Evolutionary conservation across 441 rosid genomes (phyloP).

Genomic region (Lepidium campestre): DNA sequence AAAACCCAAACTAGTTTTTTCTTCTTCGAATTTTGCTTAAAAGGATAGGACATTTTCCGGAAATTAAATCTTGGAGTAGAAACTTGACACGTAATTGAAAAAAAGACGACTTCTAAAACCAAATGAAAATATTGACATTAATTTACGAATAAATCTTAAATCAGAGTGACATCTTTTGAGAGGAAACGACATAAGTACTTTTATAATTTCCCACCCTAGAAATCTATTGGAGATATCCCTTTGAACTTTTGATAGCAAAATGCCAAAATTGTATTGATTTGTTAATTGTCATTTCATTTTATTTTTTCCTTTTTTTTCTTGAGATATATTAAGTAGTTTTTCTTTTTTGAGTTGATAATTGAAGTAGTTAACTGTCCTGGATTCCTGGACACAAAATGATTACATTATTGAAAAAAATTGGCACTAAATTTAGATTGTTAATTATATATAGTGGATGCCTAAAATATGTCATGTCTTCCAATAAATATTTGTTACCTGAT

Average conservation of each 20-base stretch:
- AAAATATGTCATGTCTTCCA: too few relatives aligned
- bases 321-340: too few relatives aligned
- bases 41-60: background rate
- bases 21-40: background rate
- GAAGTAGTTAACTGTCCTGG: background rate
- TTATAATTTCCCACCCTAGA: background rate
- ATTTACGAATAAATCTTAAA: background rate
- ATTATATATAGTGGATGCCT: too few relatives aligned
- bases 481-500: too few relatives aligned
- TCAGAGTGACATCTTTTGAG: background rate
- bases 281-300: background rate
- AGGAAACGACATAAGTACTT: slow-evolving; percentile 8
- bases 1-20: too few relatives aligned
- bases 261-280: background rate
- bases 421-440: too few relatives aligned
- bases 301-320: too few relatives aligned
- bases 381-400: too few relatives aligned
- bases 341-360: background rate
- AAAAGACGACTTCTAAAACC: background rate
- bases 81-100: slow-evolving; percentile 4
- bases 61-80: background rate
- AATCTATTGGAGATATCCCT: background rate
- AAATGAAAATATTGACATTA: too few relatives aligned
- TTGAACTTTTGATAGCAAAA: background rate
- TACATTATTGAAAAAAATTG: too few relatives aligned